phyloP scores from a whole-genome alignment of 164 flowering plant genomes.

The Stephania japonica region DNA sequence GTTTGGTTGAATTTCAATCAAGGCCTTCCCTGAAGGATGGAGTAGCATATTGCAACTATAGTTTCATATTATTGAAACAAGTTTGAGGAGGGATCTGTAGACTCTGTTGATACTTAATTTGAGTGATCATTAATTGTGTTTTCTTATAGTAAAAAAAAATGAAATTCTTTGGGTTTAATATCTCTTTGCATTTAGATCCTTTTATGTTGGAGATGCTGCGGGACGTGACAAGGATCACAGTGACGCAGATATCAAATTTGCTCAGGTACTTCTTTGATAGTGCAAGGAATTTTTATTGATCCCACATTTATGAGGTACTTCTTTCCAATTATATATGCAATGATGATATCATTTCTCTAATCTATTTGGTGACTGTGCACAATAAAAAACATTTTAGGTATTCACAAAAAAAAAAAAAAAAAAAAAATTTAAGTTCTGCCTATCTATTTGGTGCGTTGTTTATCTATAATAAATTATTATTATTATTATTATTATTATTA shows the following conservation, averaged over 20 bases:
- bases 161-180: not conserved
- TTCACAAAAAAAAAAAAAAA: no score
- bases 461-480: no score
- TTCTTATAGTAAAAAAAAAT: not conserved
- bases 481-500: no score
- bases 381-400: no score
- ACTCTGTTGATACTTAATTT: not conserved
- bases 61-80: not conserved
- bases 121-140: not conserved
- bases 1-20: not conserved
- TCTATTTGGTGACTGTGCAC: no score
- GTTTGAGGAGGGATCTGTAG: not conserved
- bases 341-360: no score
- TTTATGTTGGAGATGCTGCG: slow-evolving; percentile 98
- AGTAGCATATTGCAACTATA: not conserved
- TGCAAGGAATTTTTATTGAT: not conserved
- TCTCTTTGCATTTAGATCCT: slow-evolving; percentile 43
- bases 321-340: no score
- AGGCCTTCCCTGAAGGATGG: not conserved
- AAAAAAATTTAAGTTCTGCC: no score
- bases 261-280: slow-evolving; percentile 31
- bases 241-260: slow-evolving; percentile 85
- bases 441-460: no score
- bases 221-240: slow-evolving; percentile 83
- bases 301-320: not conserved